Evolutionary conservation across 805 yeast genomes (phyloP).

Genomic region (Trichomonascus vanleenenianus): DNA sequence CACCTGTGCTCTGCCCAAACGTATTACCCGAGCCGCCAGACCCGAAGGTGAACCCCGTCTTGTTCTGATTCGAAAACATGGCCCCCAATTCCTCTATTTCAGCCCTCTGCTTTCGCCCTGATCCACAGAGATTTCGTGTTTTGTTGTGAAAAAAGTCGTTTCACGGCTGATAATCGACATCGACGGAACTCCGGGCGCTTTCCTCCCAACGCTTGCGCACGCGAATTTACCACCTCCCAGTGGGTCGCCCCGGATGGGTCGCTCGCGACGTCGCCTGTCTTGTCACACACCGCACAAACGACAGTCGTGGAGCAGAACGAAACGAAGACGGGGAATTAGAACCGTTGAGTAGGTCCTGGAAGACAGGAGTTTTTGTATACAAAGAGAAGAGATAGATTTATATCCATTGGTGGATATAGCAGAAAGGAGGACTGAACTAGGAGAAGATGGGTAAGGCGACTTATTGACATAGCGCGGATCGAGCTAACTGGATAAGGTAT

Average conservation of each 20-base stretch:
- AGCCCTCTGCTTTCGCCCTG: neutral
- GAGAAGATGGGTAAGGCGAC: constrained; percentile 1
- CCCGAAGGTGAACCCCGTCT: constrained; percentile 1
- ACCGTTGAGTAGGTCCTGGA: no score
- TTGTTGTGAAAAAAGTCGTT: neutral
- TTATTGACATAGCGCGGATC: no score
- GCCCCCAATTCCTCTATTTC: neutral
- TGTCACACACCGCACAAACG: no score
- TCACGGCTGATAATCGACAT: no score
- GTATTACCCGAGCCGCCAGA: neutral
- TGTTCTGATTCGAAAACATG: constrained; percentile 1
- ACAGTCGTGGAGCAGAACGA: no score
- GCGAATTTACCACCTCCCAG: no score
- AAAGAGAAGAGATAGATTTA: neutral
- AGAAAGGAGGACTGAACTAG: neutral
- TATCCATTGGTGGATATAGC: neutral
- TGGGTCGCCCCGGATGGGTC: no score
- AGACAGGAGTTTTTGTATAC: no score
- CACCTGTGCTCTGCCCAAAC: constrained; percentile 2
- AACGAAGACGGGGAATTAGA: no score
- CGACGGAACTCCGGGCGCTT: no score
- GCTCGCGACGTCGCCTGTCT: no score
- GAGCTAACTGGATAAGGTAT: constrained; percentile 49
- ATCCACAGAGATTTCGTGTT: neutral
- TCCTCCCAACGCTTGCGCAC: no score